A percentile compares a stretch with the other conserved stretches of the same genome.
Conservation (phyloP, 2,329 filamentous ascomycete species). For the Colletotrichum endophyticum region DNA sequence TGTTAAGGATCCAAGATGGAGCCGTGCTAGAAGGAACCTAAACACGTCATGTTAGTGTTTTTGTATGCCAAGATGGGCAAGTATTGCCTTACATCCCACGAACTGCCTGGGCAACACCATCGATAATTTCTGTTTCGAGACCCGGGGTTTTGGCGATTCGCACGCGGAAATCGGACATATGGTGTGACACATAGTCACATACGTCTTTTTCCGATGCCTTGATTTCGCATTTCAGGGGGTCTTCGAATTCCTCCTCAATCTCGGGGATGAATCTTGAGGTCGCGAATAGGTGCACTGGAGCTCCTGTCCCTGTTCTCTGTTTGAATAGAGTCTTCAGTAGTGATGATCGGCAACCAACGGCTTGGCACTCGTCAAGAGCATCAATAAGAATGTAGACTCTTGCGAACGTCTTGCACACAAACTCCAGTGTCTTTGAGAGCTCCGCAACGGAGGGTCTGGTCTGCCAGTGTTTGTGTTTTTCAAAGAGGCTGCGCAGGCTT, state of each 20-base stretch:
- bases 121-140: not conserved
- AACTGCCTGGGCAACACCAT: not conserved
- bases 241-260: too few relatives aligned
- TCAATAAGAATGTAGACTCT: slow-evolving; percentile 28
- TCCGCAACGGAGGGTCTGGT: not conserved
- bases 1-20: not conserved
- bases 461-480: slow-evolving; percentile 30
- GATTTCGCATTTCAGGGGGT: too few relatives aligned
- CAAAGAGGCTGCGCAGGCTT: slow-evolving; percentile 22
- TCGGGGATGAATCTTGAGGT: not conserved
- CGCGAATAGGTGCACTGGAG: not conserved
- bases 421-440: too few relatives aligned
- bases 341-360: not conserved
- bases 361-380: slow-evolving; percentile 29
- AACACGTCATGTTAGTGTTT: not conserved
- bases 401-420: not conserved
- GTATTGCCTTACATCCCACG: not conserved
- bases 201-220: too few relatives aligned
- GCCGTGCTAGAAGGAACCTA: not conserved
- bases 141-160: not conserved
- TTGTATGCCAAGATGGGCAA: not conserved
- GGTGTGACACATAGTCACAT: too few relatives aligned
- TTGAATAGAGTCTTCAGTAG: not conserved
- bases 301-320: not conserved
- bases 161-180: not conserved